A percentile compares a stretch with the other conserved stretches of the same genome.
phyloP scores from a whole-genome alignment of 257 asterid genomes.

The Gentiana dahurica region DNA sequence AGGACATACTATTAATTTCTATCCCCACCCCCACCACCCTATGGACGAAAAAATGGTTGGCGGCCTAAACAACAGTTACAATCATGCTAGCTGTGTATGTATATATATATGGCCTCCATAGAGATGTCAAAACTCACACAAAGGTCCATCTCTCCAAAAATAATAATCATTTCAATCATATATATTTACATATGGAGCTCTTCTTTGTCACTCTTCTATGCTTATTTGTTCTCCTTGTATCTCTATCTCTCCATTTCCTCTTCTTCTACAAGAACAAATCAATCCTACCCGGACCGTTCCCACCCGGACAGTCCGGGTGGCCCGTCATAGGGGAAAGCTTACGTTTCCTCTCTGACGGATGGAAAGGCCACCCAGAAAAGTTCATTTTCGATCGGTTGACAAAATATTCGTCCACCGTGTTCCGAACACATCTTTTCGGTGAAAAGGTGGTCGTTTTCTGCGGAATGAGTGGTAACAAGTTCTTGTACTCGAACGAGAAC shows the following conservation, averaged over 20 bases:
- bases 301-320: slow-evolving; percentile 43
- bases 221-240: slow-evolving; percentile 27
- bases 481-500: slow-evolving; percentile 48
- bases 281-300: slow-evolving; percentile 13
- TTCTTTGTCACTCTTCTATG: slow-evolving; percentile 42
- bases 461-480: slow-evolving; percentile 31
- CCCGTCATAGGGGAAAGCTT: slow-evolving; percentile 44
- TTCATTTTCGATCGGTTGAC: slow-evolving; percentile 42
- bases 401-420: slow-evolving; percentile 27
- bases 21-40: too few species aligned
- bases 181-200: slow-evolving; percentile 29
- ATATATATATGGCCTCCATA: too few species aligned
- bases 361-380: slow-evolving; percentile 51
- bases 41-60: too few species aligned
- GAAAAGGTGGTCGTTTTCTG: slow-evolving; percentile 32
- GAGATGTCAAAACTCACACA: too few species aligned
- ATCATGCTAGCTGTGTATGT: too few species aligned
- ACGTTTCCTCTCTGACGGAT: slow-evolving; percentile 39
- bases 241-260: slow-evolving; percentile 46
- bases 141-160: too few species aligned
- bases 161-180: too few species aligned
- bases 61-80: too few species aligned
- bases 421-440: slow-evolving; percentile 35
- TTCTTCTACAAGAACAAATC: slow-evolving; percentile 33
- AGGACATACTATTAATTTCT: too few species aligned